A percentile compares a stretch with the other conserved stretches of the same genome.
Evolutionary conservation across 192 early-diverging fungal species (phyloP).

Genomic region (Dissophora globulifera): DNA sequence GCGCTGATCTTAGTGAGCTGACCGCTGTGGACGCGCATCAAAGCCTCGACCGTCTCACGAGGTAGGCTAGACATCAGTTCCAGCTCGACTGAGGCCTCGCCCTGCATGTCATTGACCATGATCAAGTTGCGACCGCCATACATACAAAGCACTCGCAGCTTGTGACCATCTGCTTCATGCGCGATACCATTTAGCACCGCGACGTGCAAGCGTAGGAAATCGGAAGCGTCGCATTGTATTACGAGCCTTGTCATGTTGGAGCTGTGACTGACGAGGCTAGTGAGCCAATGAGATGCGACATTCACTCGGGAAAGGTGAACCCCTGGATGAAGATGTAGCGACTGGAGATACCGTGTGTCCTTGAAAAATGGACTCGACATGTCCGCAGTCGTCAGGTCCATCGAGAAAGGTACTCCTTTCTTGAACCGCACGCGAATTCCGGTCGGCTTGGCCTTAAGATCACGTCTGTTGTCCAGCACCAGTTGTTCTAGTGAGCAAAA

Average conservation of each 20-base stretch:
- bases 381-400: neutral
- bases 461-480: neutral
- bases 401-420: neutral
- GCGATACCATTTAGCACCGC: neutral
- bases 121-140: constrained; percentile 7
- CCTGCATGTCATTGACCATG: constrained; percentile 1
- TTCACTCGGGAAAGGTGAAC: neutral
- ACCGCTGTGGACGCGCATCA: neutral
- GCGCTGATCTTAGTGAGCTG: constrained; percentile 1
- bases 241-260: neutral
- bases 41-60: neutral
- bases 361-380: neutral
- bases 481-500: constrained; percentile 3
- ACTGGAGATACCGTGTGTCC: neutral
- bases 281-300: neutral
- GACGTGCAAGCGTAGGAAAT: neutral
- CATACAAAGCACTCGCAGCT: neutral
- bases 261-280: neutral
- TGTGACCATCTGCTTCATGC: neutral
- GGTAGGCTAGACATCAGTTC: neutral
- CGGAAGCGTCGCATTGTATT: neutral
- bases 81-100: neutral
- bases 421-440: constrained; percentile 4
- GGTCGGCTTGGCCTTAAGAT: neutral
- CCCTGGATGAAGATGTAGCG: neutral